These are phyloP conservation scores for Kazachstania taianensis DNA, from an alignment of 805 yeast genomes.

Conservation along the genomic window DNA sequence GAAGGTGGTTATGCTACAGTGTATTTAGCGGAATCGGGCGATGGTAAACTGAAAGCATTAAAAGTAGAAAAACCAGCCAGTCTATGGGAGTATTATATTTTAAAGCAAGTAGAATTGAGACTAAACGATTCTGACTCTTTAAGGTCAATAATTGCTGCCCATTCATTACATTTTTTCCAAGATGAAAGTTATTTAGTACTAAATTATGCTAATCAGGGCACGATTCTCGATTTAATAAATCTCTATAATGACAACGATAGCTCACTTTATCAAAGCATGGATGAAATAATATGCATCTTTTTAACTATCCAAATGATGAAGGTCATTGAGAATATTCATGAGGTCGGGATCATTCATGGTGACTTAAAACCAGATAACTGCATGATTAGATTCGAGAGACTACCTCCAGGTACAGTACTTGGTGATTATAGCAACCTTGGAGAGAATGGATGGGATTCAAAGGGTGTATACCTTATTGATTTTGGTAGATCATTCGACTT, in stretches of 20 bases:
- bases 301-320: conserved; percentile 55
- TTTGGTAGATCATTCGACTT: conserved; percentile 76
- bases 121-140: conserved; percentile 20
- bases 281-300: conserved; percentile 54
- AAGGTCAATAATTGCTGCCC: conserved; percentile 39
- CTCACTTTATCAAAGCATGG: conserved; percentile 28
- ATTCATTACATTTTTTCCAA: conserved; percentile 42
- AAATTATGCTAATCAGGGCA: conserved; percentile 61
- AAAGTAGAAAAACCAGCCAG: conserved; percentile 63
- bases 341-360: conserved; percentile 64
- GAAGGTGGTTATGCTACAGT: conserved; percentile 77
- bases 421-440: conserved; percentile 30
- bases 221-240: conserved; percentile 60
- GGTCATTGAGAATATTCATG: conserved; percentile 52
- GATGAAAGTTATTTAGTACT: conserved; percentile 64
- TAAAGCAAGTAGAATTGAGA: conserved; percentile 44
- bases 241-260: conserved; percentile 30
- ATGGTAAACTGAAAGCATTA: conserved; percentile 50
- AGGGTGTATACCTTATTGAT: conserved; percentile 60
- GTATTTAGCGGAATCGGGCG: conserved; percentile 53
- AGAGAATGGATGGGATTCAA: conserved; percentile 36
- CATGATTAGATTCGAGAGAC: conserved; percentile 55
- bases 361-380: conserved; percentile 82
- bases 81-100: conserved; percentile 74
- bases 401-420: conserved; percentile 7